Base-by-base conservation (phyloP, 331 rosid genomes). In the Phaseolus coccineus region DNA sequence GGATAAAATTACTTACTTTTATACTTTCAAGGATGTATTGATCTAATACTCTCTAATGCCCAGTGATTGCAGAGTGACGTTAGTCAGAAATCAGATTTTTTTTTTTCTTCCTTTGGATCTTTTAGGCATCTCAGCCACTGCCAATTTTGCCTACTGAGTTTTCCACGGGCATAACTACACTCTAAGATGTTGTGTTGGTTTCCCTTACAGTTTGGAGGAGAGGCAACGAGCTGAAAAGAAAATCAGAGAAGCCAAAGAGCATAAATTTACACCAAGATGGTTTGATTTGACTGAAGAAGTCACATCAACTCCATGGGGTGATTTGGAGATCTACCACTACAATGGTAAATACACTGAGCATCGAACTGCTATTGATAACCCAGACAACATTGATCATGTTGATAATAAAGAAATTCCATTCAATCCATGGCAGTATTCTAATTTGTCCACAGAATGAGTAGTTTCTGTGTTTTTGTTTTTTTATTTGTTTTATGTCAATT, bases 241-340 rank as follows among this genome's bases (percentile, higher is more conserved):
- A 83, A 81, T 65, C 27, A 77, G 97, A 76, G 97, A 92, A 80
- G 86, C 85, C 11, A 89, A 88, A 61, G 92, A 82, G 44, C 78
- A 88, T 35, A 69, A 82, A 52, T 92, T 91, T 62, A 24, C 31
- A 15, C 92, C 98, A 37, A 86, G 90, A 74, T 94, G 97, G 98
- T 94, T 92, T 83, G 95, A 94, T 64, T 57, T 89, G 68, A 94
- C 97, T 27, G 91, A 87, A 44, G 97, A 94, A 78, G 88, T 91
- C 67, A 66, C 91, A 40, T 14, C 89, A 55, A 92, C 98, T 69
- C 98, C 98, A 33, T 94, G 97, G 98, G 98, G 97, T 46, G 97
- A 94, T 51, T 83, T 92, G 88, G 97, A 94, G 88, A 83, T 92
- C 50, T 94, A 91, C 77, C 89, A 79, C 67, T 94, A 86, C 61